These are phyloP conservation scores for Steccherinum ochraceum DNA, from an alignment of 768 basidiomycete genomes.

Conservation along the genomic window DNA sequence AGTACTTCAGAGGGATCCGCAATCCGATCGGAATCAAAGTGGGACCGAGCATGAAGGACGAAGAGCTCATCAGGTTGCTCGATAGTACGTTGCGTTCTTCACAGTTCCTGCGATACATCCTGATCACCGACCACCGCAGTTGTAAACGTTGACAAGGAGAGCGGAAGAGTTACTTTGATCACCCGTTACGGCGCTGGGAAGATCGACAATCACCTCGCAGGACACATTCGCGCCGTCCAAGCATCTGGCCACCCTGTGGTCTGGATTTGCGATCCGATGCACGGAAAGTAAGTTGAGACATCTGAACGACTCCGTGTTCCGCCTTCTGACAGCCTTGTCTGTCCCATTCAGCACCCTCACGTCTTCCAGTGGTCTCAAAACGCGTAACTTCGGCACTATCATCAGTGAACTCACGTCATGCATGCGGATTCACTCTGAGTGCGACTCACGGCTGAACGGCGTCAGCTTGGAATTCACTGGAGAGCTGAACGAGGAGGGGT, in stretches of 20 bases:
- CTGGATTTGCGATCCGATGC: conserved; percentile 98
- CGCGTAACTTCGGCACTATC: conserved; percentile 83
- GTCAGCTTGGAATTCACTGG: conserved; percentile 70
- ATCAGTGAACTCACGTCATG: conserved; percentile 81
- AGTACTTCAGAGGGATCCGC: conserved; percentile 88
- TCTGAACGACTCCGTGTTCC: not conserved
- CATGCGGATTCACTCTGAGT: conserved; percentile 70
- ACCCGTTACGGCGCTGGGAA: conserved; percentile 90
- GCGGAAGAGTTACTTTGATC: conserved; percentile 83
- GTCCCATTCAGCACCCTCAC: conserved; percentile 62
- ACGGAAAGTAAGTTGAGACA: conserved; percentile 77
- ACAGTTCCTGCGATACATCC: not conserved
- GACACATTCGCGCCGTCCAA: conserved; percentile 79
- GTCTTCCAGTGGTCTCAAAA: conserved; percentile 78
- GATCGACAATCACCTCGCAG: conserved; percentile 67
- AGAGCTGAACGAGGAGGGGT: conserved; percentile 84
- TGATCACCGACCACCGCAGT: conserved; percentile 44
- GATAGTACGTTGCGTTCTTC: conserved; percentile 50
- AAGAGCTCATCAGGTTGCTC: conserved; percentile 71
- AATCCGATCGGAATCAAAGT: conserved; percentile 97
- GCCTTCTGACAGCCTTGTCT: not conserved
- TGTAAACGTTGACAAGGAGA: conserved; percentile 80
- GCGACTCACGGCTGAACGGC: conserved; percentile 68
- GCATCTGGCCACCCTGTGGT: conserved; percentile 78
- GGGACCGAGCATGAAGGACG: conserved; percentile 77